Conservation (phyloP, 2,329 filamentous ascomycete species). For the Ilyonectria sp. region DNA sequence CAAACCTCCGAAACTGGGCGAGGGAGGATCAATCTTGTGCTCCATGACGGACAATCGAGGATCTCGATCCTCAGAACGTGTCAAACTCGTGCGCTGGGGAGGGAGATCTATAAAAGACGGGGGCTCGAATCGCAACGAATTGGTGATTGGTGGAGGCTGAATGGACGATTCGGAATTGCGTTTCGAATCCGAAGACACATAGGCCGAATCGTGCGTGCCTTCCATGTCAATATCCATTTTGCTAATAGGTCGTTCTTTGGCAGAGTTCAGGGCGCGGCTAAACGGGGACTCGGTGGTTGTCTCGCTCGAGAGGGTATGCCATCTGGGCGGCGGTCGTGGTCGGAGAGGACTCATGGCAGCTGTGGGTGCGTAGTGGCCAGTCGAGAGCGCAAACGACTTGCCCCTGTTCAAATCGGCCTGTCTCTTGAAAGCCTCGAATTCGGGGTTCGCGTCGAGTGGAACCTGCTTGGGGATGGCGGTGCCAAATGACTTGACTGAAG, state of each 20-base stretch:
- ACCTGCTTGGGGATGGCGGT: constrained; percentile 78
- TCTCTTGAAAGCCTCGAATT: constrained; percentile 85
- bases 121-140: constrained; percentile 60
- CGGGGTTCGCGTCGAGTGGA: constrained; percentile 81
- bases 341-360: constrained; percentile 51
- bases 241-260: constrained; percentile 41
- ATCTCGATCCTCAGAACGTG: constrained; percentile 66
- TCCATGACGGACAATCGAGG: constrained; percentile 69
- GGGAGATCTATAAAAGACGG: constrained; percentile 51
- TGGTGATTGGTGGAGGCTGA: constrained; percentile 57
- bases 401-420: constrained; percentile 77
- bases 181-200: constrained; percentile 69
- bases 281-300: constrained; percentile 55
- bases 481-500: constrained; percentile 79
- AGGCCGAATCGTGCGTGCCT: constrained; percentile 66
- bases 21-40: constrained; percentile 60
- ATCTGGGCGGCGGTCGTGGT: constrained; percentile 61
- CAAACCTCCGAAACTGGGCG: constrained; percentile 41
- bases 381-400: constrained; percentile 62
- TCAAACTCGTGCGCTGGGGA: constrained; percentile 50
- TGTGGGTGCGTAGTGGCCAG: constrained; percentile 61
- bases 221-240: constrained; percentile 64
- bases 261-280: constrained; percentile 40
- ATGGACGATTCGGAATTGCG: constrained; percentile 66
- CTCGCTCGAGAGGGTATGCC: constrained; percentile 65